Evolutionary conservation across 441 rosid species (phyloP).

Genomic region (Arabidopsis lyrata): DNA sequence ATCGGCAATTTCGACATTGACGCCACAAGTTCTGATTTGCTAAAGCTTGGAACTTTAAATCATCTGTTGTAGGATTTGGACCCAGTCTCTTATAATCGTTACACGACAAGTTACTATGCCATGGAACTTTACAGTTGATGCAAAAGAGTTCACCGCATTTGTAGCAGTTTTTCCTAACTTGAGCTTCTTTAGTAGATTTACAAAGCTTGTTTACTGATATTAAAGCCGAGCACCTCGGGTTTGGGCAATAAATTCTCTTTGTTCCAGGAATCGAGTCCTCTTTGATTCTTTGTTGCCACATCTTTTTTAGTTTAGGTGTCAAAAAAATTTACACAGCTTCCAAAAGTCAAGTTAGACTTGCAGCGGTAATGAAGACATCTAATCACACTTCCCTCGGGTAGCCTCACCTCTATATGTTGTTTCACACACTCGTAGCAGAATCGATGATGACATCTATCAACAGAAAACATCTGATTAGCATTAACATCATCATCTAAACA

Average conservation of each 20-base stretch:
- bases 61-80: neutral
- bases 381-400: neutral
- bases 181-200: neutral
- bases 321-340: neutral
- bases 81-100: neutral
- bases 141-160: neutral
- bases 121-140: neutral
- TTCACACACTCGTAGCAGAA: neutral
- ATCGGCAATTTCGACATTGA: neutral
- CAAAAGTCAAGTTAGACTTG: neutral
- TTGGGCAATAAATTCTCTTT: neutral
- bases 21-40: neutral
- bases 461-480: neutral
- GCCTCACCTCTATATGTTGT: neutral
- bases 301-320: neutral
- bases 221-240: neutral
- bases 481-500: neutral
- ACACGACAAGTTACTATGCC: neutral
- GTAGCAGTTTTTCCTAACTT: neutral
- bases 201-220: neutral
- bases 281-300: slow-evolving; percentile 43
- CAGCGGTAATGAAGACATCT: neutral
- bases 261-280: slow-evolving; percentile 65
- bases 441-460: neutral
- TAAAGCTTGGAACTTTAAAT: neutral